phyloP scores from a whole-genome alignment of 305 asterid genomes.

The Solanum chacoense region DNA sequence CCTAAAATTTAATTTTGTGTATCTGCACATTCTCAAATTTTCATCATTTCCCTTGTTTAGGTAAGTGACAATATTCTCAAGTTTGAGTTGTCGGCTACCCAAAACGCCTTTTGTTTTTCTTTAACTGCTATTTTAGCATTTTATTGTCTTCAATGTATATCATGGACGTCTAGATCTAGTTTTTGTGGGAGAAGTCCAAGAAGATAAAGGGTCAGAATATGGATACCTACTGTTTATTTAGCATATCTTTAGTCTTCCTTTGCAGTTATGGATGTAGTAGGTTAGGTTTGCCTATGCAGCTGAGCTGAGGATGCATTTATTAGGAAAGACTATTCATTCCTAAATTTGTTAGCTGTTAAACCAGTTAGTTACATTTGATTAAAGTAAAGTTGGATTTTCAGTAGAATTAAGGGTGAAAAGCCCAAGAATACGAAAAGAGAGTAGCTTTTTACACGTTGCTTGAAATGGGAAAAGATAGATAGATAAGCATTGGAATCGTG shows the following conservation, averaged over 20 bases:
- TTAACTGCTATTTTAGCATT: neutral
- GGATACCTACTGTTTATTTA: neutral
- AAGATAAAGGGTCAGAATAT: neutral
- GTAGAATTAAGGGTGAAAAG: neutral
- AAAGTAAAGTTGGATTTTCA: neutral
- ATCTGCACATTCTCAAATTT: neutral
- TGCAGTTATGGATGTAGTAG: neutral
- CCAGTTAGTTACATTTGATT: neutral
- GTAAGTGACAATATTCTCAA: neutral
- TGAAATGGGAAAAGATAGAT: neutral
- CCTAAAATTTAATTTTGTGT: neutral
- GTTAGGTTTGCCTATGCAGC: neutral
- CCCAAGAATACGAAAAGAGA: neutral
- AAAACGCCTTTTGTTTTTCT: neutral
- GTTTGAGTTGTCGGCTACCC: neutral
- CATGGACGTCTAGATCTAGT: neutral
- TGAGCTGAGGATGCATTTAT: neutral
- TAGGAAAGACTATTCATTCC: neutral
- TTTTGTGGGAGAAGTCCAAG: neutral
- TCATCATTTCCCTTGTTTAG: neutral
- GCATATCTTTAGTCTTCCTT: neutral
- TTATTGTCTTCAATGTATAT: neutral
- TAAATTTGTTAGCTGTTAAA: neutral
- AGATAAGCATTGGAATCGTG: conserved; percentile 13
- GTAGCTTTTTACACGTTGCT: neutral